Evolutionary conservation across 371 early-diverging fungal genomes (phyloP).

Genomic region (Gilbertella persicaria): DNA sequence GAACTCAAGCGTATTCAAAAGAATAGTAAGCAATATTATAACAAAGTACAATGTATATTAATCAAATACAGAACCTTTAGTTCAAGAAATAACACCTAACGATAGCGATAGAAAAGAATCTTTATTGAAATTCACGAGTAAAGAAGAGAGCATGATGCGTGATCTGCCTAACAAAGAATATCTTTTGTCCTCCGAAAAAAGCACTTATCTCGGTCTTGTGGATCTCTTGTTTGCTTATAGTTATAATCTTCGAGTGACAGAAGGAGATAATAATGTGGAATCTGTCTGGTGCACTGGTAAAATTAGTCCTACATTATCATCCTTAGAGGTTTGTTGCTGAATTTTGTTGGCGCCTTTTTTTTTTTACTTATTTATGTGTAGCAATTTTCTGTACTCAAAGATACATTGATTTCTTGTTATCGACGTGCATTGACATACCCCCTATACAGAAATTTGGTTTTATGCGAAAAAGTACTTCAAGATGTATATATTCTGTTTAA

Average conservation of each 20-base stretch:
- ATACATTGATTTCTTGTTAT: conserved; percentile 62
- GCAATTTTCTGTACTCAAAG: conserved; percentile 68
- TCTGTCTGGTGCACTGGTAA: conserved; percentile 91
- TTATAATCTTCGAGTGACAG: conserved; percentile 82
- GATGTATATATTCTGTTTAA: conserved; percentile 85
- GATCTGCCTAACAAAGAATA: conserved; percentile 80
- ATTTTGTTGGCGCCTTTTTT: neutral
- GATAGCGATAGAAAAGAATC: conserved; percentile 24
- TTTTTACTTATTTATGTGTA: conserved; percentile 13
- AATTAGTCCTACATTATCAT: conserved; percentile 76
- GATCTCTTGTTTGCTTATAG: conserved; percentile 92
- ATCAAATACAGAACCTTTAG: conserved; percentile 27
- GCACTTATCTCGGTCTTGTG: conserved; percentile 83
- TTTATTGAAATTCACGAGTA: conserved; percentile 61
- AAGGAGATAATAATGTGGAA: conserved; percentile 89
- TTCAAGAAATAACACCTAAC: conserved; percentile 33
- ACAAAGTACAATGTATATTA: neutral
- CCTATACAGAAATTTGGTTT: conserved; percentile 75
- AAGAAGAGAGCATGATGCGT: conserved; percentile 75
- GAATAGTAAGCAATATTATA: conserved; percentile 19
- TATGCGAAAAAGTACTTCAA: conserved; percentile 69
- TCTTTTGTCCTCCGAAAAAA: conserved; percentile 62
- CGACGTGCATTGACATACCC: conserved; percentile 88
- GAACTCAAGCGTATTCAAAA: conserved; percentile 60
- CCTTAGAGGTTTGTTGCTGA: conserved; percentile 63